These are phyloP conservation scores for Alternaria conjuncta DNA, from an alignment of 2,329 filamentous ascomycete species.

Conservation along the genomic window DNA sequence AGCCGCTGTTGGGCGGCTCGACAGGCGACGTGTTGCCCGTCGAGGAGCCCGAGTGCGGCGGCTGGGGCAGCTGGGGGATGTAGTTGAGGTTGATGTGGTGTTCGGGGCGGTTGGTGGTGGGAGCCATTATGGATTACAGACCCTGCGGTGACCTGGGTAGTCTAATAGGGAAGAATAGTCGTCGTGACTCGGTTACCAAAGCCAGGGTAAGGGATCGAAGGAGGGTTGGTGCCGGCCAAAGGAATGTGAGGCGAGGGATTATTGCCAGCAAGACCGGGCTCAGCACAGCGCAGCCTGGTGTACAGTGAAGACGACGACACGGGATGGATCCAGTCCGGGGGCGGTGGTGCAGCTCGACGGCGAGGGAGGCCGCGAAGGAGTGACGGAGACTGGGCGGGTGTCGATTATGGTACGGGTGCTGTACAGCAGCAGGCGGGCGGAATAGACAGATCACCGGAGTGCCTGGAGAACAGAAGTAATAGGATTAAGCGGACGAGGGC, in stretches of 20 bases:
- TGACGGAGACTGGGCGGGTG: conserved; percentile 26
- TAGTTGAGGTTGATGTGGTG: conserved; percentile 84
- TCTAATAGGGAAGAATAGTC: conserved; percentile 37
- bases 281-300: conserved; percentile 35
- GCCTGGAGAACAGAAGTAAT: conserved; percentile 49
- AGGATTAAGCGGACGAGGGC: conserved; percentile 42
- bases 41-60: conserved; percentile 78
- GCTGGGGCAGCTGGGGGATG: conserved; percentile 70
- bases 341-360: conserved; percentile 13
- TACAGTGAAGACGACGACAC: conserved; percentile 23
- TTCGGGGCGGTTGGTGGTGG: conserved; percentile 74
- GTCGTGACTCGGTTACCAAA: conserved; percentile 47
- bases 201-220: conserved; percentile 46
- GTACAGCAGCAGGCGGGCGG: conserved; percentile 35
- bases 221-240: conserved; percentile 51
- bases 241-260: conserved; percentile 46
- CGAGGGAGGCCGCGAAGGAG: conserved; percentile 32
- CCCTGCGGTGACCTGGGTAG: conserved; percentile 34
- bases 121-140: conserved; percentile 91
- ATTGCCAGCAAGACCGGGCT: conserved; percentile 42
- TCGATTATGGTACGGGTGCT: conserved; percentile 38
- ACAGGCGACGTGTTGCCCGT: conserved; percentile 81
- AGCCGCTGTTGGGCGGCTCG: conserved; percentile 70
- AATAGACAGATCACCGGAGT: conserved; percentile 47
- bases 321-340: conserved; percentile 38